phyloP scores from a whole-genome alignment of 352 stramenopile genomes.

The Pythium myriotylum region DNA sequence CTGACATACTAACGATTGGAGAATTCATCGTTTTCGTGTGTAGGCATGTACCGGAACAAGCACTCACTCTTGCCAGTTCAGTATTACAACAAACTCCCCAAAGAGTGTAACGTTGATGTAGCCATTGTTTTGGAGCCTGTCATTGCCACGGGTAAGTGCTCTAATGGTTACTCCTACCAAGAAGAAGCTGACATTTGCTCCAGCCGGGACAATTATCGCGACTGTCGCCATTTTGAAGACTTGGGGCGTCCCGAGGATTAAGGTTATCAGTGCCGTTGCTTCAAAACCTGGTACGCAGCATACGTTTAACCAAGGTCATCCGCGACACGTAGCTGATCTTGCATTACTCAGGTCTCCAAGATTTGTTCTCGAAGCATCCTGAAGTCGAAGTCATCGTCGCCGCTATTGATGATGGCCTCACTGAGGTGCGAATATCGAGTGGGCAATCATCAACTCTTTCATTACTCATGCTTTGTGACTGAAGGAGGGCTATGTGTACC shows the following conservation, averaged over 20 bases:
- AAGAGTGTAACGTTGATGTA: conserved; percentile 90
- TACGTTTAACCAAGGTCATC: not conserved
- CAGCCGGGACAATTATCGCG: conserved; percentile 92
- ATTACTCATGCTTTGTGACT: not conserved
- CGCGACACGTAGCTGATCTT: not conserved
- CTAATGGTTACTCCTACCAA: not conserved
- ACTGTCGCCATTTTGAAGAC: conserved; percentile 96
- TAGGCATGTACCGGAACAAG: conserved; percentile 91
- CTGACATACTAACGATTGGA: not conserved
- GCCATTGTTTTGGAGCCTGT: conserved; percentile 97
- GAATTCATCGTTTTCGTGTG: not conserved
- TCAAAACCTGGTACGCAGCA: conserved; percentile 79
- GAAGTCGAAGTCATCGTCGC: conserved; percentile 80
- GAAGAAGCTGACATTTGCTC: not conserved
- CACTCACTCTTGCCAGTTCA: conserved; percentile 94
- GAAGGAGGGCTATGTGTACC: conserved; percentile 81
- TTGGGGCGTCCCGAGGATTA: conserved; percentile 93
- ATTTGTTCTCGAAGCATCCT: conserved; percentile 76
- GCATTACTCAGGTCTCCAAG: conserved; percentile 52
- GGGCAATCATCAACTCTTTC: not conserved
- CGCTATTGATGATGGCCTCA: conserved; percentile 74
- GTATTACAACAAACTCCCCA: conserved; percentile 99
- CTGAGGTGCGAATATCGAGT: conserved; percentile 44
- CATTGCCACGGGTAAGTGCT: conserved; percentile 89
- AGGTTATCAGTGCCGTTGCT: conserved; percentile 94